Evolutionary conservation across 1,284 basidiomycete species (phyloP), one percentile per base, ranked within the genome.

Genomic region (Moesziomyces parantarcticus): DNA sequence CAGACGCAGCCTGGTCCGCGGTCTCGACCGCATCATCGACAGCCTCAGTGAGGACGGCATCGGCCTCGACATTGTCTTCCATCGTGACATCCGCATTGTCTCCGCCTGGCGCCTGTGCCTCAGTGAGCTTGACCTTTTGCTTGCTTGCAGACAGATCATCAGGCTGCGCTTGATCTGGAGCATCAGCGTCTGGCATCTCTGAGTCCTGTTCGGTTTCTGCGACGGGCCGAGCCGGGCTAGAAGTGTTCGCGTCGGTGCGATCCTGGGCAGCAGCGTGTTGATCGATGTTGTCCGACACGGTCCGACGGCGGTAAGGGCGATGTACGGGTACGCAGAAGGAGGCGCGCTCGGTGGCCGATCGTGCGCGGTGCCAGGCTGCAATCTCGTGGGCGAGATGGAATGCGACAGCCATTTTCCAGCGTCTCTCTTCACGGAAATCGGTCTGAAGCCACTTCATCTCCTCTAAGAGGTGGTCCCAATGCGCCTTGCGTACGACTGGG

Each of bases 371-470:
- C 93, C 94, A 99, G 71, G 92, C 91, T 13, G 92, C 88, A 14
- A 93, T 90, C 48, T 92, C 89, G 53, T 89, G 89, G 0, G 92
- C 92, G n/a, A 98, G 84, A 62, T 91, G 90, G 81, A 91, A 91
- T 0, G 96, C 95, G 20, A 94, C 83, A 0, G 91, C 90, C 36
- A 92, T 86, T 84, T 99, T 99, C 95, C 95, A 99, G 62, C 89
- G 89, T 51, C 92, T 87, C 82, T 99, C 97, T 84, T 99, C 94
- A 9, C 92, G 89, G 78, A 94, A 98, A 81, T 99, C 97, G 16
- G 89, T 89, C 48, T 94, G 92, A 88, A 99, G 91, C 97, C 96
- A 99, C 88, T 92, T 93, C 93, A 98, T 94, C 85, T 99, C 97
- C 67, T 99, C 97, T 82, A 99, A 86, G 29, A 99, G 86, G 84